These are phyloP conservation scores for Ceratobasidium sp. DNA, from an alignment of 1,284 basidiomycete species.

Conservation along the genomic window DNA sequence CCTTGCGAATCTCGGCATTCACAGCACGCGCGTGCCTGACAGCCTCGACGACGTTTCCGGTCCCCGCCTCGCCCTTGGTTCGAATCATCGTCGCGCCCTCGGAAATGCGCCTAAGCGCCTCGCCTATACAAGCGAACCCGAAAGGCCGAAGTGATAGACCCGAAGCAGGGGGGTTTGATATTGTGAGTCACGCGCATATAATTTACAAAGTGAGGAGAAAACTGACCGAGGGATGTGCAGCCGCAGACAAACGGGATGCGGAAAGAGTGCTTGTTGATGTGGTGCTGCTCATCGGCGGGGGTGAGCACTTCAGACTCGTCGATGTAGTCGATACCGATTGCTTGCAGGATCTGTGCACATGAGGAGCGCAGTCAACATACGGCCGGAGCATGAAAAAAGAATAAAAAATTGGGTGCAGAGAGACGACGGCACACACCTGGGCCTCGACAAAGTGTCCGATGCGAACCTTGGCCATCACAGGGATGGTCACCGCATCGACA, in stretches of 20 bases:
- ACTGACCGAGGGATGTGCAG: constrained; percentile 73
- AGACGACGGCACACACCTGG: constrained; percentile 64
- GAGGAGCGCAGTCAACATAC: neutral
- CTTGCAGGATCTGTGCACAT: constrained; percentile 82
- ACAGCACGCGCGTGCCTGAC: constrained; percentile 92
- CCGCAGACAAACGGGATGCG: constrained; percentile 91
- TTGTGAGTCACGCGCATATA: constrained; percentile 58
- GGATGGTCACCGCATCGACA: constrained; percentile 90
- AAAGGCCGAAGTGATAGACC: constrained; percentile 9
- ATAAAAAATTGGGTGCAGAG: neutral
- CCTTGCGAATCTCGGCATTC: constrained; percentile 82
- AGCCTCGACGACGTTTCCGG: constrained; percentile 97
- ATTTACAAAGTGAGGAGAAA: constrained; percentile 60
- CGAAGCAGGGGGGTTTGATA: constrained; percentile 55
- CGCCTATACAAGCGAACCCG: constrained; percentile 55
- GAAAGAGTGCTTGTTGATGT: constrained; percentile 86
- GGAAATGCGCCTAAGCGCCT: constrained; percentile 95
- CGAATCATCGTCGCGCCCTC: constrained; percentile 98
- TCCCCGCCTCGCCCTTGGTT: constrained; percentile 97
- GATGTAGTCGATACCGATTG: constrained; percentile 96
- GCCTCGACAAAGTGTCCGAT: constrained; percentile 99
- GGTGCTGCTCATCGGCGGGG: constrained; percentile 89
- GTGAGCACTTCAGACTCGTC: constrained; percentile 98
- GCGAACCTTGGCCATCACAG: constrained; percentile 88
- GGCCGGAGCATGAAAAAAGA: constrained; percentile 26